phyloP scores from a whole-genome alignment of 345 rosid species.

The Cardamine chenopodiifolia region DNA sequence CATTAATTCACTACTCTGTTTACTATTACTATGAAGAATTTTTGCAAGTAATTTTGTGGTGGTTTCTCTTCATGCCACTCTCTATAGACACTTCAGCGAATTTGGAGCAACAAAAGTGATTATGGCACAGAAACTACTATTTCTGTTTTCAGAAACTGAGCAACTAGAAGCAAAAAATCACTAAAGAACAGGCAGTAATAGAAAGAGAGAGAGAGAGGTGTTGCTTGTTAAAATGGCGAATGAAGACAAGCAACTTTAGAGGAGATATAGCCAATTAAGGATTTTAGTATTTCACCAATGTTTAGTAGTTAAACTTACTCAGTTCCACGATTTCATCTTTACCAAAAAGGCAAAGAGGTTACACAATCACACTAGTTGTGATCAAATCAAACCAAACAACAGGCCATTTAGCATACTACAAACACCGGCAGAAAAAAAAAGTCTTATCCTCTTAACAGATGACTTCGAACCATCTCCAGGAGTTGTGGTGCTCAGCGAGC shows the following conservation, averaged over 20 bases:
- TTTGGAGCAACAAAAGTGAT: not conserved
- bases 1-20: not conserved
- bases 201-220: not conserved
- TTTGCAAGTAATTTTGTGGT: not conserved
- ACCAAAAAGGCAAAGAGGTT: conserved; percentile 4
- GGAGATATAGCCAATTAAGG: not conserved
- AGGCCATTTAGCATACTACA: conserved; percentile 22
- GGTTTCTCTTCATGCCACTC: not conserved
- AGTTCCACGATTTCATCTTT: not conserved
- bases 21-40: not conserved
- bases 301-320: not conserved
- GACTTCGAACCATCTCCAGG: not conserved
- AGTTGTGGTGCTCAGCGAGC: conserved; percentile 52
- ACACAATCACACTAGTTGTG: not conserved
- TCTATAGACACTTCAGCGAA: not conserved
- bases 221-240: not conserved
- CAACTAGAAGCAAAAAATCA: not conserved
- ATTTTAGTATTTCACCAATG: not conserved
- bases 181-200: not conserved
- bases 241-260: not conserved
- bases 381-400: conserved; percentile 5
- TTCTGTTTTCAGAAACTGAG: not conserved
- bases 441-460: not conserved
- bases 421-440: not conserved
- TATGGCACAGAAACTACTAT: not conserved